Conservation (phyloP, 805 yeast species). For the Candida railenensis region DNA sequence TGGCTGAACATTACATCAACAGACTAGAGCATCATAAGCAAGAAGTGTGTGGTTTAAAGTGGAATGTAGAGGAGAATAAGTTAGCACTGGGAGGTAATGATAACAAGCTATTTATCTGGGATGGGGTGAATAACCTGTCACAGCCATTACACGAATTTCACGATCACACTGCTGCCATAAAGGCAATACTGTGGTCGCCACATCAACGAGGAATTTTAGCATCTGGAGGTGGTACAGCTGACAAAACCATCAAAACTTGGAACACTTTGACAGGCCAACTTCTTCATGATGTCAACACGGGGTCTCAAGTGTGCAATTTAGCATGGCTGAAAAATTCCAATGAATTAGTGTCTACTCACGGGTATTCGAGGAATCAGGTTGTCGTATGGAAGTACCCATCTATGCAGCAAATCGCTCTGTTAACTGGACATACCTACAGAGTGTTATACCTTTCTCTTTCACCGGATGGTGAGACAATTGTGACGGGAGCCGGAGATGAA, state of each 20-base stretch:
- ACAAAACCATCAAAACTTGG: conserved; percentile 88
- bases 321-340: conserved; percentile 91
- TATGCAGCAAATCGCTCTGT: conserved; percentile 88
- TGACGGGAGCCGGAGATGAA: conserved; percentile 98
- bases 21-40: conserved; percentile 77
- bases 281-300: conserved; percentile 83
- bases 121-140: conserved; percentile 52
- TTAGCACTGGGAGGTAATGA: conserved; percentile 96
- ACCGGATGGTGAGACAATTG: conserved; percentile 95
- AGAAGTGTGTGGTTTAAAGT: conserved; percentile 93
- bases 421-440: conserved; percentile 92
- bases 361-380: conserved; percentile 86
- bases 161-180: conserved; percentile 93
- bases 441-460: conserved; percentile 87
- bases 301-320: conserved; percentile 93
- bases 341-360: conserved; percentile 93
- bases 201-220: conserved; percentile 93
- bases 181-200: conserved; percentile 97
- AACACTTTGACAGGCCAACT: conserved; percentile 78
- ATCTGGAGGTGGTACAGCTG: conserved; percentile 97
- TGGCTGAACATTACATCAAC: conserved; percentile 76
- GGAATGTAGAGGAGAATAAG: conserved; percentile 90
- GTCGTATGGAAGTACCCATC: conserved; percentile 93
- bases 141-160: conserved; percentile 71
- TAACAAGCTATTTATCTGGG: conserved; percentile 85